phyloP scores from a whole-genome alignment of 106 monocot genomes.

The Chionographis japonica region DNA sequence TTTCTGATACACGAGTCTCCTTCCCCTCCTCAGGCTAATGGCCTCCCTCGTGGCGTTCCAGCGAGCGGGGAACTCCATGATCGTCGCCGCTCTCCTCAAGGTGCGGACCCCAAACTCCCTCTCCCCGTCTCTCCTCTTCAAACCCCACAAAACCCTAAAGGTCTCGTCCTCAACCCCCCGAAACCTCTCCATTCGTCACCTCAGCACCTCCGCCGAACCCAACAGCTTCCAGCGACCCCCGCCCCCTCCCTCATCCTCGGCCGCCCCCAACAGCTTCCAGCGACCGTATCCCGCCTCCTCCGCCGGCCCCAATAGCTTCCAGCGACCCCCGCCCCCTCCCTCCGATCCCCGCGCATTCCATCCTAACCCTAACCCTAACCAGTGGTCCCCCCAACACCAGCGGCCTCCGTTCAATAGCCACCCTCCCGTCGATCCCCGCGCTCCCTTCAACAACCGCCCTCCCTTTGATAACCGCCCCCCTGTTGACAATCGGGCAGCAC shows the following conservation, averaged over 20 bases:
- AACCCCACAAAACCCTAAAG: constrained; percentile 7
- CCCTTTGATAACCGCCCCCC: not conserved
- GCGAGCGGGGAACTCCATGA: constrained; percentile 21
- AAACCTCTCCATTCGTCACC: constrained; percentile 6
- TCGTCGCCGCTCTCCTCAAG: not conserved
- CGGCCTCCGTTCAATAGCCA: not conserved
- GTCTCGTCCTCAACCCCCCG: not conserved
- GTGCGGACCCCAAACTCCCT: not conserved
- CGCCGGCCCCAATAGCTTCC: constrained; percentile 16
- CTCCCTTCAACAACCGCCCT: not conserved
- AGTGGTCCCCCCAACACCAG: constrained; percentile 15
- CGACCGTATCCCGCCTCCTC: constrained; percentile 7
- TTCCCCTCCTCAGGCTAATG: not conserved
- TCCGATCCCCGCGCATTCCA: not conserved
- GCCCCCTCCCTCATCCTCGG: not conserved
- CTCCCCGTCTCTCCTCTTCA: constrained; percentile 12
- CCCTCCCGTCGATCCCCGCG: not conserved
- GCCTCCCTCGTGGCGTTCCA: constrained; percentile 11
- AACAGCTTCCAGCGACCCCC: not conserved
- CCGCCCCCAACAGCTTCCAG: constrained; percentile 6
- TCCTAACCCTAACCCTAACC: constrained; percentile 13
- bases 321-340: constrained; percentile 5
- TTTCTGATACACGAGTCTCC: no score
- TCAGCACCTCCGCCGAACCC: not conserved
- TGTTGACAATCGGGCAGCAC: not conserved